phyloP scores from a whole-genome alignment of 1,284 basidiomycete species.

The Inonotus hispidus region DNA sequence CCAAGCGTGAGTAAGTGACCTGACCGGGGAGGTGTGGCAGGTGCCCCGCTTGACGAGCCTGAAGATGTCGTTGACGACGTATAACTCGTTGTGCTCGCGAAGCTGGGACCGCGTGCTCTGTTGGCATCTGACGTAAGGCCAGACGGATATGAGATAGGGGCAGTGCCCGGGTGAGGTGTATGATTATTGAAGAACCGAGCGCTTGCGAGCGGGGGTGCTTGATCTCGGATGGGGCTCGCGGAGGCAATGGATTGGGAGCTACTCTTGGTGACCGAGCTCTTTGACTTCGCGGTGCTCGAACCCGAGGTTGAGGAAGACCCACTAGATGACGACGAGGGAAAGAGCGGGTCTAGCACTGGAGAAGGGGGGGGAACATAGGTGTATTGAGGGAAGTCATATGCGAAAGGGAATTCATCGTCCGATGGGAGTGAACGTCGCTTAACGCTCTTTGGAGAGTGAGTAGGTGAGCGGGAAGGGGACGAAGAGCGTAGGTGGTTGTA shows the following conservation, averaged over 20 bases:
- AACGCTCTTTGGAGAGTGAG: not conserved
- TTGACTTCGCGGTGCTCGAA: not conserved
- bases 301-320: not conserved
- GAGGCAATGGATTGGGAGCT: not conserved
- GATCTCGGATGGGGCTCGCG: not conserved
- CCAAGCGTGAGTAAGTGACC: not conserved
- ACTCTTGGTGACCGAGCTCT: not conserved
- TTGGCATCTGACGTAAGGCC: not conserved
- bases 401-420: not conserved
- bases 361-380: not conserved
- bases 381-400: constrained; percentile 4
- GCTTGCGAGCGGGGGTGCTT: not conserved
- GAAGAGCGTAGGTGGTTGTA: not conserved
- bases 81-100: constrained; percentile 1
- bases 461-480: not conserved
- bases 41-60: not conserved
- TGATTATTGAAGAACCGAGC: not conserved
- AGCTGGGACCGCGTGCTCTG: constrained; percentile 5
- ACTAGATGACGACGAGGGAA: not conserved
- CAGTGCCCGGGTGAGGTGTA: not conserved
- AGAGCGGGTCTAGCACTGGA: not conserved
- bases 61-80: constrained; percentile 1
- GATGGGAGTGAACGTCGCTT: not conserved
- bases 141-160: not conserved
- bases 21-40: not conserved